Base-by-base conservation (phyloP, 2,329 filamentous ascomycete species). In the Dactylellina drechsleri region DNA sequence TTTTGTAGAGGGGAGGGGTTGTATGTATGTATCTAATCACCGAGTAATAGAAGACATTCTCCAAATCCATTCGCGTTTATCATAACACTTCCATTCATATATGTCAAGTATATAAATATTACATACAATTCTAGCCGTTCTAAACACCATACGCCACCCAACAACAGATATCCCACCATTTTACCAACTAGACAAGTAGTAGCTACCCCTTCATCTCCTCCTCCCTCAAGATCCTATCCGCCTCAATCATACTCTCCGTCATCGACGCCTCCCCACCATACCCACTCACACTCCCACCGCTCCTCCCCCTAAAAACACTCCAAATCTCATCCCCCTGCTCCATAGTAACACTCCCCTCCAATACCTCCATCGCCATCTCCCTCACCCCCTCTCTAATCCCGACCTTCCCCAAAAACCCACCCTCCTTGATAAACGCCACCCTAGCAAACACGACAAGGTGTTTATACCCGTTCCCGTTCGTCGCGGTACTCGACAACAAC, bases 191-290 rank as follows among this genome's bases (percentile, higher is more conserved):
- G 2, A 23, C 31, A 28, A 28, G 26, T 28, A 28, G 10, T 36
- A 4, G 6, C 26, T 6, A 73, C 47, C 58, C 8, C 45, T 54
- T 62, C 70, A 67, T 67, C 45, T 74, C 70, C 43, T 62, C 70
- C 31, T 74, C 70, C 20, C 70, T 50, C 57, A 74, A 43, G 1
- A 74, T 61, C 62, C 56, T 56, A 40, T 74, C 70, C 6, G 62
- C 70, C 43, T 74, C 70, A 23, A 74, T 49, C 70, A 74, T 74
- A 67, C 70, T 74, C 70, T 74, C 70, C 41, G 70, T 74, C 70
- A 74, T 74, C 62, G 43, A 67, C 31, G 45, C 52, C 62, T 61
- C 70, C 56, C 70, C 70, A 12, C 7, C 28, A 40, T 40, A 16
- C 52, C 68, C 31, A 36, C 31, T 36, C 2, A 7, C 31, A 36